A percentile compares a stretch with the other conserved stretches of the same genome.
phyloP scores from a whole-genome alignment of 768 basidiomycete genomes.

The Tricholoma hemisulphureum region DNA sequence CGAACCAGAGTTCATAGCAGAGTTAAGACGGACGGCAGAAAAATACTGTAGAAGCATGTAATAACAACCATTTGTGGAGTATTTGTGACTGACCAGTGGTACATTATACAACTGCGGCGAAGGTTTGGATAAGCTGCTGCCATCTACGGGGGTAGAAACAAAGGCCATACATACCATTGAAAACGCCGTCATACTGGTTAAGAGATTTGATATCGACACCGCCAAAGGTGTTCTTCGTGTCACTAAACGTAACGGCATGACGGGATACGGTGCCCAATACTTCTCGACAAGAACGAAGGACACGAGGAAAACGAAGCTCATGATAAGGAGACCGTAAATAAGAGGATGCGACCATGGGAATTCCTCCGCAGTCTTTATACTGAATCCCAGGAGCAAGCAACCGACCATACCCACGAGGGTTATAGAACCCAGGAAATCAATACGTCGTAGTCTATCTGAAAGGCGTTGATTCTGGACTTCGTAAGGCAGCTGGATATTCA shows the following conservation, averaged over 20 bases:
- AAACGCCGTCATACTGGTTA: slow-evolving; percentile 75
- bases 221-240: slow-evolving; percentile 77
- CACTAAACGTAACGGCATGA: slow-evolving; percentile 84
- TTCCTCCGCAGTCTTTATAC: slow-evolving; percentile 75
- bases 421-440: slow-evolving; percentile 82
- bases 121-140: slow-evolving; percentile 17
- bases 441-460: slow-evolving; percentile 66
- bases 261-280: slow-evolving; percentile 75
- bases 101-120: slow-evolving; percentile 71
- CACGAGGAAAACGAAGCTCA: slow-evolving; percentile 51
- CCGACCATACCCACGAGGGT: slow-evolving; percentile 75
- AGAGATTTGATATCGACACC: slow-evolving; percentile 76
- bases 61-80: slow-evolving; percentile 5
- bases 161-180: slow-evolving; percentile 62
- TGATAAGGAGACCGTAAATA: slow-evolving; percentile 62
- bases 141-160: slow-evolving; percentile 9
- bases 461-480: slow-evolving; percentile 58
- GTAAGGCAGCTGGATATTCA: slow-evolving; percentile 73
- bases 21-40: slow-evolving; percentile 69
- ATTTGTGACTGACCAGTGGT: slow-evolving; percentile 57
- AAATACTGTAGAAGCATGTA: slow-evolving; percentile 60
- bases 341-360: slow-evolving; percentile 72
- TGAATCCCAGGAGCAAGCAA: slow-evolving; percentile 72
- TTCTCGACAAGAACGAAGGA: slow-evolving; percentile 80
- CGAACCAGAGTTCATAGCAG: slow-evolving; percentile 71